Percentiles rank a stretch among this genome's conserved stretches.
Evolutionary conservation across 2,329 filamentous ascomycete species (phyloP).

Genomic region (Nemania sp.): DNA sequence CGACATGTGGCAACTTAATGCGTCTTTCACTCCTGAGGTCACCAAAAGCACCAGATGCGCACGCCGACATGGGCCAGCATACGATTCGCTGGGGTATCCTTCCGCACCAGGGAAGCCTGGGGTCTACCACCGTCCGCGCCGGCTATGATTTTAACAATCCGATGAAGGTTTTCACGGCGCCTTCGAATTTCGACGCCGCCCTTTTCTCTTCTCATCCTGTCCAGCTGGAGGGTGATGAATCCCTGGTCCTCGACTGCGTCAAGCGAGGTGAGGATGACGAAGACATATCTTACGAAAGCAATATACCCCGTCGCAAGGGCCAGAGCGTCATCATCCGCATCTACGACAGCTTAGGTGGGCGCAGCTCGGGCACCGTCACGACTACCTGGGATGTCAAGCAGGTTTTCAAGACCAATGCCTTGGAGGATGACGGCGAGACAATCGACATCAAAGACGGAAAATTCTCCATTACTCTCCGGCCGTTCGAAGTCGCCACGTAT

Average conservation of each 20-base stretch:
- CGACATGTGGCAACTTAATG: constrained; percentile 87
- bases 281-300: constrained; percentile 66
- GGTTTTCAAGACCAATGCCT: constrained; percentile 80
- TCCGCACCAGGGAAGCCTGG: constrained; percentile 76
- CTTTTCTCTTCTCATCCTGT: constrained; percentile 54
- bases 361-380: constrained; percentile 70
- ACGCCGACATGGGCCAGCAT: constrained; percentile 93
- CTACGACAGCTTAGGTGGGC: constrained; percentile 88
- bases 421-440: constrained; percentile 84
- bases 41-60: constrained; percentile 88
- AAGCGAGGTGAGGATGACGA: constrained; percentile 92
- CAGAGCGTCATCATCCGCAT: constrained; percentile 81
- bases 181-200: constrained; percentile 39
- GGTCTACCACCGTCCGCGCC: constrained; percentile 75
- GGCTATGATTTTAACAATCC: constrained; percentile 92
- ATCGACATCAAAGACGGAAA: constrained; percentile 55
- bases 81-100: constrained; percentile 88
- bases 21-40: constrained; percentile 82
- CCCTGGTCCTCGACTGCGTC: constrained; percentile 82
- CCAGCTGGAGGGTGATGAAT: constrained; percentile 66
- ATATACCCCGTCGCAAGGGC: constrained; percentile 68
- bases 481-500: constrained; percentile 87
- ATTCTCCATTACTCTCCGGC: constrained; percentile 68
- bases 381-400: constrained; percentile 73
- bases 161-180: constrained; percentile 58